These are phyloP conservation scores for Alternaria arbusti DNA, from an alignment of 2,329 filamentous ascomycete genomes.

Conservation along the genomic window DNA sequence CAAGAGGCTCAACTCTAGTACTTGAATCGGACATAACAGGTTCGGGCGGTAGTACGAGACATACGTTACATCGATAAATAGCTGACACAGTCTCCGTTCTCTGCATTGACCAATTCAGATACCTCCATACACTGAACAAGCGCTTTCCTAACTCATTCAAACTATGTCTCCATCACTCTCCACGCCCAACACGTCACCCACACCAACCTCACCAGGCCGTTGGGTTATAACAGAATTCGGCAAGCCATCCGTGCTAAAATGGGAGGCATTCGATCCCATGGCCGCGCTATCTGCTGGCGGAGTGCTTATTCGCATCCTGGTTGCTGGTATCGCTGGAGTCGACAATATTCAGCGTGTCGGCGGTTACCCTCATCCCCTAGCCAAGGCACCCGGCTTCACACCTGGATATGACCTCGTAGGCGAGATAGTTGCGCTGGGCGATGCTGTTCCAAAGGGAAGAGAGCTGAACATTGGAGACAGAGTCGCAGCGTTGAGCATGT, in stretches of 20 bases:
- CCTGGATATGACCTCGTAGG: conserved; percentile 16
- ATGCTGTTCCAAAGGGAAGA: background rate
- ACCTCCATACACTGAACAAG: background rate
- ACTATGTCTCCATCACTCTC: conserved; percentile 1
- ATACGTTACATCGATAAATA: background rate
- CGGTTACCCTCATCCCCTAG: conserved; percentile 9
- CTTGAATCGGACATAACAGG: background rate
- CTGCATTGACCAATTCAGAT: background rate
- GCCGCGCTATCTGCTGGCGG: conserved; percentile 2
- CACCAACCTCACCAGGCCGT: conserved; percentile 6
- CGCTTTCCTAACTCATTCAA: background rate
- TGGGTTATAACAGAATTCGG: conserved; percentile 14
- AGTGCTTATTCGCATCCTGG: conserved; percentile 12
- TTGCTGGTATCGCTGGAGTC: conserved; percentile 14
- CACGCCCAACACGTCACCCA: conserved; percentile 7
- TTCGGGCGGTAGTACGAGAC: background rate
- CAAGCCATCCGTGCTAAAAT: conserved; percentile 9
- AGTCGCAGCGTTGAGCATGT: conserved; percentile 2
- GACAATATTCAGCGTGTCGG: conserved; percentile 17
- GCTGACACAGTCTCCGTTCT: background rate
- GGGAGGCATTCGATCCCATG: conserved; percentile 6
- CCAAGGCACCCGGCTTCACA: conserved; percentile 9
- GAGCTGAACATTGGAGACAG: conserved; percentile 7
- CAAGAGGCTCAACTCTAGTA: too few species aligned
- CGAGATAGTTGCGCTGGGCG: conserved; percentile 7